Percentiles rank a stretch among this genome's conserved stretches.
phyloP scores from a whole-genome alignment of 2,329 filamentous ascomycete species.

The Lasiodiplodia sp. region DNA sequence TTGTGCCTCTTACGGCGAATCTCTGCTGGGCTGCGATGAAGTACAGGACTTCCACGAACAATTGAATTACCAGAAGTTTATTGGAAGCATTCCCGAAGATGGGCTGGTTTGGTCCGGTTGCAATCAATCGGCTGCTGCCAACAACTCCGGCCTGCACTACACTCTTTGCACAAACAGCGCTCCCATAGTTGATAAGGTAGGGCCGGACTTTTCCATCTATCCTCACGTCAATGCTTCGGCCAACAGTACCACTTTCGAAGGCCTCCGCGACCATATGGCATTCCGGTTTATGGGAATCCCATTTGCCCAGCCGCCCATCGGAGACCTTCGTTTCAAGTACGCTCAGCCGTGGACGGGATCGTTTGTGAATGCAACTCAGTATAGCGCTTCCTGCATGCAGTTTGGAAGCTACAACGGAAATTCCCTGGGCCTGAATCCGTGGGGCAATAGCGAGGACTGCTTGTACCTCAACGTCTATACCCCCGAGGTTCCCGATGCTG shows the following conservation, averaged over 20 bases:
- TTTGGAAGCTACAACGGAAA: constrained; percentile 33
- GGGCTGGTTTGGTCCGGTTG: constrained; percentile 9
- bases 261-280: constrained; percentile 19
- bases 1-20: background rate
- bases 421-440: background rate
- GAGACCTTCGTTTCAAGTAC: constrained; percentile 14
- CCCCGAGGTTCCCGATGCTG: constrained; percentile 44
- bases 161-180: constrained; percentile 19
- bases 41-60: background rate
- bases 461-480: constrained; percentile 46
- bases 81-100: constrained; percentile 2
- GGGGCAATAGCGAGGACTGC: constrained; percentile 36
- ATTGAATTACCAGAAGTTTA: constrained; percentile 5
- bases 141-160: background rate
- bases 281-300: constrained; percentile 28
- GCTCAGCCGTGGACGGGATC: constrained; percentile 25
- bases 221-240: constrained; percentile 5
- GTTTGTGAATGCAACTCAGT: constrained; percentile 50
- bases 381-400: constrained; percentile 55
- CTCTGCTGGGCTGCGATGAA: background rate
- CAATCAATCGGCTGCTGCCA: background rate
- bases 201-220: background rate
- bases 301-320: constrained; percentile 23
- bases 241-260: constrained; percentile 4
- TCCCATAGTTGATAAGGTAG: background rate